phyloP scores from a whole-genome alignment of 306 rosid species.

The Gastrolobium villosum region DNA sequence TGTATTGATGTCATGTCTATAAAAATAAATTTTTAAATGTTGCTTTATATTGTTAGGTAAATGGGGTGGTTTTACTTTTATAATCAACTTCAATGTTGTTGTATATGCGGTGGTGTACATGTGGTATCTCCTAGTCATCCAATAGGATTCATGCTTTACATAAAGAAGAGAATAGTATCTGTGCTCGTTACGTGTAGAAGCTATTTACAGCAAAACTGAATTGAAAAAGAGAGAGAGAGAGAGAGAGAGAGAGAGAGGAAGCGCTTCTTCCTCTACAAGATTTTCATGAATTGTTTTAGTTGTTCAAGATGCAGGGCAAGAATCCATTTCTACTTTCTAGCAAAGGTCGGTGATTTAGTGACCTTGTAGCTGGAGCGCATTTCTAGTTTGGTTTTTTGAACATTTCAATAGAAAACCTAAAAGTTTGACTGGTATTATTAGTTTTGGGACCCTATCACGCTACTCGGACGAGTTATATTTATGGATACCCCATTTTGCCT shows the following conservation, averaged over 20 bases:
- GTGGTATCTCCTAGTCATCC: slow-evolving; percentile 11
- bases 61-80: neutral
- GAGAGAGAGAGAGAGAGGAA: neutral
- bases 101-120: slow-evolving; percentile 3
- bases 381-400: neutral
- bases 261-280: neutral
- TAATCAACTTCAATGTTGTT: neutral
- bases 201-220: neutral
- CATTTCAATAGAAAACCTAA: no score
- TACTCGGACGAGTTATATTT: no score
- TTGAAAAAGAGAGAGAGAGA: neutral
- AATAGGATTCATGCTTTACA: neutral
- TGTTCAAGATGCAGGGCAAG: slow-evolving; percentile 5
- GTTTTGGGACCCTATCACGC: no score
- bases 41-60: slow-evolving; percentile 3
- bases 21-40: neutral
- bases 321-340: slow-evolving; percentile 23
- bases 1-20: neutral
- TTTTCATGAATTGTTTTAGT: slow-evolving; percentile 20
- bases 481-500: no score
- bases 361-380: slow-evolving; percentile 7
- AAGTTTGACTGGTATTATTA: no score
- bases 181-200: neutral
- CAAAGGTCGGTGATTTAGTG: slow-evolving; percentile 21
- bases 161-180: neutral